Conservation (phyloP, 129 eudicot species). For the Saposhnikovia divaricata region DNA sequence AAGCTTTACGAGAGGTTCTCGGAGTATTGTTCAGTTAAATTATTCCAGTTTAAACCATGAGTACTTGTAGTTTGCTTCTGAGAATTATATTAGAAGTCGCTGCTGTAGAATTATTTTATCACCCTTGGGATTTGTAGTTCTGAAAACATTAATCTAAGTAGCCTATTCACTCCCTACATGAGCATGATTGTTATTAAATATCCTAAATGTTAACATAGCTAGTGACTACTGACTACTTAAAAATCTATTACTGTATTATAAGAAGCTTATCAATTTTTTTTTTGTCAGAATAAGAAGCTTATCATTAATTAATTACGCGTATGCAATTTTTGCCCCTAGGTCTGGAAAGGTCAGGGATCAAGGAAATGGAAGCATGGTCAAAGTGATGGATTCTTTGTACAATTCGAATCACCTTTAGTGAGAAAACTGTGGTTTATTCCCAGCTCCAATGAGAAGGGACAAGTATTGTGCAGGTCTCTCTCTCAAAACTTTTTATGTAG, state of each 20-base stretch:
- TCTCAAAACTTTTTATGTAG: constrained; percentile 1
- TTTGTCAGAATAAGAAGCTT: neutral
- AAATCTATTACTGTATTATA: neutral
- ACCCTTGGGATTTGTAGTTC: neutral
- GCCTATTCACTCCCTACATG: neutral
- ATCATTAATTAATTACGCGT: neutral
- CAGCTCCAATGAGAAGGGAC: constrained; percentile 71
- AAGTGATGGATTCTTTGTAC: constrained; percentile 82
- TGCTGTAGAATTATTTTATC: neutral
- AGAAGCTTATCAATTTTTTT: constrained; percentile 2
- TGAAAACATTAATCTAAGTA: neutral
- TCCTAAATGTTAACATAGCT: neutral
- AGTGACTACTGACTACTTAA: neutral
- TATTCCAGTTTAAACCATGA: neutral
- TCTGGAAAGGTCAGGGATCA: constrained; percentile 97
- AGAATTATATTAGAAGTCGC: neutral
- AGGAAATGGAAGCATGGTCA: constrained; percentile 98
- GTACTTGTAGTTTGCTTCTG: neutral
- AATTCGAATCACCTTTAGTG: constrained; percentile 63
- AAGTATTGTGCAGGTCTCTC: constrained; percentile 78
- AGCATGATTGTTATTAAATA: neutral
- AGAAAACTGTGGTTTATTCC: constrained; percentile 87
- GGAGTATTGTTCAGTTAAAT: neutral
- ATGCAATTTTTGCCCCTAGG: constrained; percentile 28
- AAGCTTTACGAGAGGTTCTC: neutral